Base-by-base conservation (phyloP, 2,329 filamentous ascomycete species). In the Metarhizium guizhouense region DNA sequence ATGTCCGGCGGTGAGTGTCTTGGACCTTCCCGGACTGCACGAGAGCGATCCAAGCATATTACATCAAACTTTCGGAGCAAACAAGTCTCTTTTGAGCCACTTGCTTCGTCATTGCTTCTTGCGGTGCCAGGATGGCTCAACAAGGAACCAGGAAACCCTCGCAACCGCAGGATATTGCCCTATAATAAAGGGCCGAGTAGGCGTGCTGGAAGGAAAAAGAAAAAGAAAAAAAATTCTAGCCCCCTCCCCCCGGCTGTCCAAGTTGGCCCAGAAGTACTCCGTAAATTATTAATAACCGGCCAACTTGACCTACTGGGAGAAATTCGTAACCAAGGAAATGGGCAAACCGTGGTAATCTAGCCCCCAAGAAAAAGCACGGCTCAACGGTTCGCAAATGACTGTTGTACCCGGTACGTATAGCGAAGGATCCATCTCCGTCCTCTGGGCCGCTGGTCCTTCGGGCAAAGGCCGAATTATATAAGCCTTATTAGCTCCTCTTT, bases 1-100 rank as follows among this genome's bases (percentile, higher is more conserved):
- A 49, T 14, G 30, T 54, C 25, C 18, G 43, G 52, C 52, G 52
- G 52, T 54, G 52, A 54, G 43, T 40, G 43, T 38, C 30, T 48
- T 42, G 40, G 45, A 48, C 34, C 45, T 30, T 30, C 13, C 10
- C n/a, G n/a, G 25, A 48, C 20, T 48, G 45, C 18, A 11, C 45
- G 11, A 30, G 25, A 29, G 25, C 20, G 25, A 30, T 20, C 45
- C 25, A 14, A 29, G 45, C 45, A 30, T 48, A 14, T 30, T 10
- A 16, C 45, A 29, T 48, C 20, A 20, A 45, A 20, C 45, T 48
- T 11, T 29, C 45, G 30, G 25, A n/a, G 45, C 45, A 13, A 48
- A 48, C 45, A 47, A 8, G 43, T 20, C 43, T 47, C n/a, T 47
- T 47, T 25, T 10, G 32, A 42, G 18, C 4, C 14, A 18, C 16